These are phyloP conservation scores for Actinomortierella ambigua DNA, from an alignment of 371 early-diverging fungal species.

Conservation along the genomic window DNA sequence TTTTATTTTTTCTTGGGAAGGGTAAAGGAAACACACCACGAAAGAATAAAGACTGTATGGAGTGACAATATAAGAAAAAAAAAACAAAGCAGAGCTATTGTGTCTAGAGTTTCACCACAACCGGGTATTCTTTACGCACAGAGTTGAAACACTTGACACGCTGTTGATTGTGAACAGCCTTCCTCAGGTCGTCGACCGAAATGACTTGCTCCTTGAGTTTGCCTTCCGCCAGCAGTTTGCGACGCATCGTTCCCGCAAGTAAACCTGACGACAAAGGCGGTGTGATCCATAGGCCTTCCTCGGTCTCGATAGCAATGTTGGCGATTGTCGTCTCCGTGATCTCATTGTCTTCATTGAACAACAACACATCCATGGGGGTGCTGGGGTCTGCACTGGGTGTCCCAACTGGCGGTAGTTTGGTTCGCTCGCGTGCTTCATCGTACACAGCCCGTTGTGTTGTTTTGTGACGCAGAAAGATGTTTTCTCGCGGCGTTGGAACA, in stretches of 20 bases:
- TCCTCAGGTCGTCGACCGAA: constrained; percentile 50
- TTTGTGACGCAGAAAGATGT: constrained; percentile 58
- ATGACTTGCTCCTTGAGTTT: constrained; percentile 48
- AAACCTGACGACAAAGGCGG: constrained; percentile 54
- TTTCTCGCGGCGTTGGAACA: constrained; percentile 40
- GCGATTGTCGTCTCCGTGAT: constrained; percentile 68
- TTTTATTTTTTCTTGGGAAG: too few relatives aligned
- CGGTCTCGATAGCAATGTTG: constrained; percentile 56
- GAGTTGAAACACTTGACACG: constrained; percentile 61
- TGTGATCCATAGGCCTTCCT: constrained; percentile 53
- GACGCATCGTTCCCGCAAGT: constrained; percentile 58
- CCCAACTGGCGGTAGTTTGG: neutral
- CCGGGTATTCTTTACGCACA: constrained; percentile 52
- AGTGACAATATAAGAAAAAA: too few relatives aligned
- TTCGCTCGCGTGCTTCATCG: constrained; percentile 52
- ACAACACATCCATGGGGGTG: constrained; percentile 58
- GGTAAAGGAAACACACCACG: too few relatives aligned
- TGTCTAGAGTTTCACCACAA: constrained; percentile 13
- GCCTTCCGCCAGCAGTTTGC: constrained; percentile 41
- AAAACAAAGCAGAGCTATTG: too few relatives aligned
- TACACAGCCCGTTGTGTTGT: constrained; percentile 62
- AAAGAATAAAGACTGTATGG: too few relatives aligned
- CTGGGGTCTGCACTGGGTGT: constrained; percentile 1
- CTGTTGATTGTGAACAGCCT: constrained; percentile 39
- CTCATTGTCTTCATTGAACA: constrained; percentile 54